Base-by-base conservation (phyloP, 495 filamentous ascomycete species). In the Wilcoxina mikolae region DNA sequence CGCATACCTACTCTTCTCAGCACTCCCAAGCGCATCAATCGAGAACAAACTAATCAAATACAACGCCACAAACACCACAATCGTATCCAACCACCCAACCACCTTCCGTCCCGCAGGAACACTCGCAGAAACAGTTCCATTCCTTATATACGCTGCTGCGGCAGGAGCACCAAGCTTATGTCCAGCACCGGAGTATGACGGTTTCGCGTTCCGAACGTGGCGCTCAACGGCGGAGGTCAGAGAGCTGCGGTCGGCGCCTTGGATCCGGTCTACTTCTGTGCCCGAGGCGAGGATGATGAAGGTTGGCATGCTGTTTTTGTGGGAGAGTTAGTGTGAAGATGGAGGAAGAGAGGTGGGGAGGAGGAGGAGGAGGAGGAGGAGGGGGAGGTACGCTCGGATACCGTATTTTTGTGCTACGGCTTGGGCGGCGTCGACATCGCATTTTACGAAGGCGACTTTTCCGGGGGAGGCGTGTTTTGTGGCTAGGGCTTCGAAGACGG, bases 201-300 rank as follows among this genome's bases (percentile, higher is more conserved):
- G 58, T n/a, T 70, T 70, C 2, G 74, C 76, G 9, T 75, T 68
- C 55, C 74, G 73, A 24, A 78, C 81, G 44, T 90, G 82, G 67
- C 83, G 82, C 56, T 82, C 80, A 57, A 96, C 79, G 1, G 82
- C 83, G 49, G 79, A 73, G 57, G 78, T 82, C 18, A 98, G 76
- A 55, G 80, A 78, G 15, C 76, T 71, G 0, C 78, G 76, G 70
- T 94, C 79, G 27, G 89, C 89, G 65, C 91, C 91, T 55, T 74
- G 74, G 54, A 96, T 78, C 26, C 81, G 85, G 42, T 83, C 73
- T 54, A 78, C 76, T 49, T 83, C 77, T 54, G 76, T 72, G 56
- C 83, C 80, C 60, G 78, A 78, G 68, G 89, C 83, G 72, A 95
- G 84, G 60, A 93, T 78, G 51, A 94, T 70, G 71, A 95, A 93